phyloP scores from a whole-genome alignment of 345 rosid species.

The Melaleuca quinquenervia region DNA sequence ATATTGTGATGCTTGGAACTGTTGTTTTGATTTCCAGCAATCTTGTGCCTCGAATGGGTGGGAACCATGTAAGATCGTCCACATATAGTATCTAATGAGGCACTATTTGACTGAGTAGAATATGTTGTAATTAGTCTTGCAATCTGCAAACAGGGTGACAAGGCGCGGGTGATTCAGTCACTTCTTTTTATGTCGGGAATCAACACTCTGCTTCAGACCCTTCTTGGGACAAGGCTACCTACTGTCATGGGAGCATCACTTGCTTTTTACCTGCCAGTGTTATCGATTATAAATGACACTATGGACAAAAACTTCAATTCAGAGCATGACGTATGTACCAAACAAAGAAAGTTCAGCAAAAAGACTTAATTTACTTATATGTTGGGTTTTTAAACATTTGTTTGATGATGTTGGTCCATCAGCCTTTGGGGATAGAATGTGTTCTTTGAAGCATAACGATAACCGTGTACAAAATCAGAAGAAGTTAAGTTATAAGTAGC shows the following conservation, averaged over 20 bases:
- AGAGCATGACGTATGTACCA: conserved; percentile 47
- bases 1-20: conserved; percentile 87
- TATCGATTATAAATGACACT: conserved; percentile 72
- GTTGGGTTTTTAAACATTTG: neutral
- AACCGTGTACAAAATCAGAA: neutral
- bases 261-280: conserved; percentile 63
- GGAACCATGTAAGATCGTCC: conserved; percentile 44
- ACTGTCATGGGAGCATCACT: conserved; percentile 88
- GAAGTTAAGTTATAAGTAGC: neutral
- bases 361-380: neutral
- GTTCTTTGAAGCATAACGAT: neutral
- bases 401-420: neutral
- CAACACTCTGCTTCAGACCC: conserved; percentile 82
- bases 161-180: conserved; percentile 73
- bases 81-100: neutral
- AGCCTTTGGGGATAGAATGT: neutral
- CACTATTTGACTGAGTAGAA: neutral
- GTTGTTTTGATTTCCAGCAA: conserved; percentile 50
- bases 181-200: conserved; percentile 86
- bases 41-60: conserved; percentile 85
- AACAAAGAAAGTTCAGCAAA: neutral
- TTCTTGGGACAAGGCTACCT: conserved; percentile 84
- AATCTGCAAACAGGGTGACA: conserved; percentile 57
- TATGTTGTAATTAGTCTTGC: neutral
- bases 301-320: conserved; percentile 27